Conservation (phyloP, 345 rosid genomes). For the Luvunga scandens region DNA sequence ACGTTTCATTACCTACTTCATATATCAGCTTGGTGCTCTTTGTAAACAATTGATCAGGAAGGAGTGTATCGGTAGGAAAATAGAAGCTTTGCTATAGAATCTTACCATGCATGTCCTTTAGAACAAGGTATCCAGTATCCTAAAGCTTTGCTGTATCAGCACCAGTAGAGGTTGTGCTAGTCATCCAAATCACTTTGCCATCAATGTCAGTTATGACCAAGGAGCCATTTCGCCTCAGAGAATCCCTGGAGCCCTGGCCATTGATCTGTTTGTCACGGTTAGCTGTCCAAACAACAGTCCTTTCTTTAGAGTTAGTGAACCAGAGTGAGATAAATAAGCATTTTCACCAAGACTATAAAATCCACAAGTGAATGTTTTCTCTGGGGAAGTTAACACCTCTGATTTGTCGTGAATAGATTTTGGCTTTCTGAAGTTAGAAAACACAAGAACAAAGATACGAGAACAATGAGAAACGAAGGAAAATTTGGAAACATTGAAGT, state of each 20-base stretch:
- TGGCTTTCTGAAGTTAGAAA: slow-evolving; percentile 7
- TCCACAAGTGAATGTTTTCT: slow-evolving; percentile 41
- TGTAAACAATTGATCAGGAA: slow-evolving; percentile 35
- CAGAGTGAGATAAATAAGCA: slow-evolving; percentile 43
- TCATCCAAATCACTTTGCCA: slow-evolving; percentile 25
- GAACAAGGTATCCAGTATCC: slow-evolving; percentile 36
- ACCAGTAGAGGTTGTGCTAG: slow-evolving; percentile 21
- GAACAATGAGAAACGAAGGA: neutral
- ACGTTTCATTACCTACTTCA: slow-evolving; percentile 16
- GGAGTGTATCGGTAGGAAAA: neutral
- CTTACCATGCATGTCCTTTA: slow-evolving; percentile 12
- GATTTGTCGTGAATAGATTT: slow-evolving; percentile 24
- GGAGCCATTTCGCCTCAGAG: slow-evolving; percentile 28
- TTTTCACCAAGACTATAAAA: slow-evolving; percentile 35
- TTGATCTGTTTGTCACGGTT: slow-evolving; percentile 36
- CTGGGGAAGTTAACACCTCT: slow-evolving; percentile 26
- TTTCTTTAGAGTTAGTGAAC: slow-evolving; percentile 31
- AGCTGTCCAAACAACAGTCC: slow-evolving; percentile 41
- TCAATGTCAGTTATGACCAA: slow-evolving; percentile 35
- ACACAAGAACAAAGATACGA: slow-evolving; percentile 6
- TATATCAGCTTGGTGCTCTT: slow-evolving; percentile 27
- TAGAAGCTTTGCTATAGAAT: slow-evolving; percentile 48
- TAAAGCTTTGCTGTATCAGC: slow-evolving; percentile 31
- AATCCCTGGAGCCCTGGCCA: slow-evolving; percentile 33
- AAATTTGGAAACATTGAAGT: neutral